Base-by-base conservation (phyloP, 768 basidiomycete genomes). In the Russula dissimulans region DNA sequence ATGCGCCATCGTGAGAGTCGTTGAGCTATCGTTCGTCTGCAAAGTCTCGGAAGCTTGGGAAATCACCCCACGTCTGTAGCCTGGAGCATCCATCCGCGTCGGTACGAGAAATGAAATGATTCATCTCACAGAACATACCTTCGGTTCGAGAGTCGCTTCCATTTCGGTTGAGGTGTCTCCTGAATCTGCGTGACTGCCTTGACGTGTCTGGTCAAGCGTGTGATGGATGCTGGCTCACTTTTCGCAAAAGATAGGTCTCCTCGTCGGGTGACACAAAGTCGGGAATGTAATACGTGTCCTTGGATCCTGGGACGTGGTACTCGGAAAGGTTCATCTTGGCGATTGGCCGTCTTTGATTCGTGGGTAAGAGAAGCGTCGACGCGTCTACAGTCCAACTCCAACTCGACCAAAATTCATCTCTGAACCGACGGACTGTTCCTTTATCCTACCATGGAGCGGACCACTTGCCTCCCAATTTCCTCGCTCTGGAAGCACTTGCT, bases 151-250 rank as follows among this genome's bases (percentile, higher is more conserved):
- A 91, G 75, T 12, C 77, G 80, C 70, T 86, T 93, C 92, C 92
- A 95, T 69, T 82, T 87, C 31, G 82, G 84, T 66, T 81, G 83
- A n/a, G 91, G 87, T 2, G 85, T 81, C 65, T 89, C 89, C 43
- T 73, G 68, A 61, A 95, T 90, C 93, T 95, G 60, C 56, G 38
- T 11, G 17, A 36, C 12, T 14, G 11, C 12, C 3, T 32, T 41
- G 47, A 55, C 51, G 42, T 26, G 22, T 26, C 22, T 26, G 22
- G 22, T 26, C 22, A 26, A 26, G 22, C 22, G 22, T 26, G 17
- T 9, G n/a, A 50, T 9, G 3, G 10, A 34, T 34, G n/a, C 7
- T 8, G 18, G 53, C 71, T 45, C 64, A 86, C 91, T 79, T 94
- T 94, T 57, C 85, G 79, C 60, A 88, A 73, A 41, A 95, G 73